Evolutionary conservation across 2,329 filamentous ascomycete species (phyloP).

Genomic region (Chaetomiaceae sp.): DNA sequence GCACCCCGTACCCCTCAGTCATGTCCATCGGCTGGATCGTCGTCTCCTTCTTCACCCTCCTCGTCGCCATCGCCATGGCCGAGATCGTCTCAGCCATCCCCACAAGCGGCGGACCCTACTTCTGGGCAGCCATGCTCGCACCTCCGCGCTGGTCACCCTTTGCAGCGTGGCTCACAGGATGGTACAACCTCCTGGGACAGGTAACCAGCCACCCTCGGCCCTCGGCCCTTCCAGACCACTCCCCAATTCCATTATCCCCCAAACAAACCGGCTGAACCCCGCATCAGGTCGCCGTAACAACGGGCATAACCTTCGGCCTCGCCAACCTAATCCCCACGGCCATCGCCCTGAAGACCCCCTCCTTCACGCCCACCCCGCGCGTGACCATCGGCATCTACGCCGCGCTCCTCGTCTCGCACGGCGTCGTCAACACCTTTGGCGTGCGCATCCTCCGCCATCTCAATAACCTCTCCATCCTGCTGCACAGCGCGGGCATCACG

Average conservation of each 20-base stretch:
- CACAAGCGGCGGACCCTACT: constrained; percentile 55
- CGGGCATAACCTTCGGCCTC: constrained; percentile 40
- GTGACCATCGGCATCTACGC: constrained; percentile 57
- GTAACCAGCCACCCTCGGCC: constrained; percentile 11
- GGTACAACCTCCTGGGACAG: constrained; percentile 41
- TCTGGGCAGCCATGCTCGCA: constrained; percentile 56
- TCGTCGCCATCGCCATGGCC: constrained; percentile 52
- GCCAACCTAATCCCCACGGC: constrained; percentile 37
- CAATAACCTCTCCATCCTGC: constrained; percentile 52
- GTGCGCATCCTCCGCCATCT: constrained; percentile 52
- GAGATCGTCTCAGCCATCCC: constrained; percentile 58
- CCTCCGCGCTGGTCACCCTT: constrained; percentile 40
- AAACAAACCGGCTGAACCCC: no score
- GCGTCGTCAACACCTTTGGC: constrained; percentile 53
- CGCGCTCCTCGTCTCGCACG: constrained; percentile 51
- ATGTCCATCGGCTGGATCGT: constrained; percentile 55
- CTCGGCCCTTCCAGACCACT: no score
- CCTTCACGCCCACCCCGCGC: constrained; percentile 39
- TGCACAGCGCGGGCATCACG: constrained; percentile 51
- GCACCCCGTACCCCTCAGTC: constrained; percentile 35
- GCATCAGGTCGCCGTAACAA: constrained; percentile 40
- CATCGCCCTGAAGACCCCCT: constrained; percentile 35
- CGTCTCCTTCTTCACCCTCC: constrained; percentile 51
- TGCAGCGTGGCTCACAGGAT: constrained; percentile 39
- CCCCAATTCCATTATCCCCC: no score